These are phyloP conservation scores for Earliella scabrosa DNA, from an alignment of 1,284 basidiomycete genomes.

Conservation along the genomic window DNA sequence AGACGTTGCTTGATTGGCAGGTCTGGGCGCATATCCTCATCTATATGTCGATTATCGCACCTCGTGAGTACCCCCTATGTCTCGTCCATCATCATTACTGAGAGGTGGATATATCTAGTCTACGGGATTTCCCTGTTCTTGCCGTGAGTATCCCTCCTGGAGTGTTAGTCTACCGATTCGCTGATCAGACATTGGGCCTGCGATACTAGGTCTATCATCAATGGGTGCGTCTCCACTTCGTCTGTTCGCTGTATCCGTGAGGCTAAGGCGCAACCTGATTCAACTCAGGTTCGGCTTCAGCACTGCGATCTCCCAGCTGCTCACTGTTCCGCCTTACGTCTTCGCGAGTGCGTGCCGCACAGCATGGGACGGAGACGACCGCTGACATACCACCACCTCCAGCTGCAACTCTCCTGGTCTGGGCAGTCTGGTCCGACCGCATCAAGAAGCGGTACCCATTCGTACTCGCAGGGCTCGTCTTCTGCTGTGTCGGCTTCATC, in stretches of 20 bases:
- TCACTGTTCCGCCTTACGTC: slow-evolving; percentile 73
- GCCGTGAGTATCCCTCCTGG: slow-evolving; percentile 19
- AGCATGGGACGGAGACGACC: too few species aligned
- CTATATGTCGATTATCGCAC: slow-evolving; percentile 63
- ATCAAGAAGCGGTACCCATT: slow-evolving; percentile 61
- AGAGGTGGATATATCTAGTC: too few species aligned
- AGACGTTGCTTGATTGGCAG: slow-evolving; percentile 70
- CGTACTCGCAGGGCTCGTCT: slow-evolving; percentile 55
- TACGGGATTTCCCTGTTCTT: slow-evolving; percentile 27
- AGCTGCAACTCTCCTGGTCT: slow-evolving; percentile 58
- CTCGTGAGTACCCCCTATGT: slow-evolving; percentile 50
- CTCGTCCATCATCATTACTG: too few species aligned
- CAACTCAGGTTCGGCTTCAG: slow-evolving; percentile 43
- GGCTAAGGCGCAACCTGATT: neutral
- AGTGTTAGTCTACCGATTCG: neutral
- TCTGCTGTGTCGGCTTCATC: slow-evolving; percentile 61
- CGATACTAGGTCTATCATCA: slow-evolving; percentile 39
- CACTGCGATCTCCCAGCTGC: slow-evolving; percentile 61
- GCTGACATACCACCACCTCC: neutral
- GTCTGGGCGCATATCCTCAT: slow-evolving; percentile 58
- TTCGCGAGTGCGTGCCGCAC: slow-evolving; percentile 56
- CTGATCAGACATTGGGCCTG: neutral
- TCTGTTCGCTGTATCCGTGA: neutral
- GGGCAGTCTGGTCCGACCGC: slow-evolving; percentile 64
- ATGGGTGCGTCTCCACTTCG: slow-evolving; percentile 40